Evolutionary conservation across 768 basidiomycete genomes (phyloP).

Genomic region (Lentinula sp.): DNA sequence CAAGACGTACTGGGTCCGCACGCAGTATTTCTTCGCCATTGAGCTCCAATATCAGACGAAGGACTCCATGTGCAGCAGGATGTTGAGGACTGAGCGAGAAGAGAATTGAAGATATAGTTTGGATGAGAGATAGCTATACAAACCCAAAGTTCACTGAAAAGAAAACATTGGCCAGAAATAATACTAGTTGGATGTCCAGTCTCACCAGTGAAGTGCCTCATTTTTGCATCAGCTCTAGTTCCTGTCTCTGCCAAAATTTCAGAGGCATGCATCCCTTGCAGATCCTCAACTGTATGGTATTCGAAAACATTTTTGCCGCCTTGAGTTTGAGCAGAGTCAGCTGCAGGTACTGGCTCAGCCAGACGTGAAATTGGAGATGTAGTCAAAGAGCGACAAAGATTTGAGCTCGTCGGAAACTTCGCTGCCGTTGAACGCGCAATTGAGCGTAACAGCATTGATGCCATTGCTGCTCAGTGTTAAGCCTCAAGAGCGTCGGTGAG

Average conservation of each 20-base stretch:
- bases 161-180: neutral
- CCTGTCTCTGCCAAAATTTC: constrained; percentile 78
- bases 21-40: constrained; percentile 95
- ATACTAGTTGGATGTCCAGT: constrained; percentile 6
- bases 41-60: constrained; percentile 94
- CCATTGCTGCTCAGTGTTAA: constrained; percentile 33
- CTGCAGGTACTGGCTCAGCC: constrained; percentile 21
- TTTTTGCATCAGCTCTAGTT: constrained; percentile 64
- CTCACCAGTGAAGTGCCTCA: constrained; percentile 92
- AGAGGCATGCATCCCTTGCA: constrained; percentile 71
- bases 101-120: neutral
- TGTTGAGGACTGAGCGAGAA: constrained; percentile 78
- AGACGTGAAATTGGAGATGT: constrained; percentile 23
- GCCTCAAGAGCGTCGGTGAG: neutral
- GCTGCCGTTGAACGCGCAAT: constrained; percentile 37
- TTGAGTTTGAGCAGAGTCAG: constrained; percentile 22
- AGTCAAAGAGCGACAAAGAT: constrained; percentile 30
- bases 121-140: constrained; percentile 11
- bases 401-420: constrained; percentile 18
- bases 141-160: constrained; percentile 86
- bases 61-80: constrained; percentile 97
- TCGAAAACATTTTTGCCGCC: constrained; percentile 46
- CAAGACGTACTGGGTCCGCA: constrained; percentile 64
- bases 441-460: constrained; percentile 60
- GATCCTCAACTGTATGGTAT: constrained; percentile 75